These are phyloP conservation scores for Gynostemma pentaphyllum DNA, from an alignment of 306 rosid genomes.

Conservation along the genomic window DNA sequence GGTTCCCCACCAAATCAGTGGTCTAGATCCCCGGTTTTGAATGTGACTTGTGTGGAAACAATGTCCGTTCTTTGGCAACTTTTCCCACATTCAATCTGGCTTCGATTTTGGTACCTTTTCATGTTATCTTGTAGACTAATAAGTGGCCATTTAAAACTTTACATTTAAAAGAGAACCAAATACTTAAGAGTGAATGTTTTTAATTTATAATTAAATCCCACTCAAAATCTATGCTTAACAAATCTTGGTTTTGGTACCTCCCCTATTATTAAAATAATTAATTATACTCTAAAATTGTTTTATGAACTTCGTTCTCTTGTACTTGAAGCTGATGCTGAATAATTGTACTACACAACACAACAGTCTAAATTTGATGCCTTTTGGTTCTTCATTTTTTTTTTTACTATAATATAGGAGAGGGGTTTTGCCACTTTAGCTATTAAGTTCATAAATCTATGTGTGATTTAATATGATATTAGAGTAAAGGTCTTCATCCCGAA, in stretches of 20 bases:
- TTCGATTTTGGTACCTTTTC: not conserved
- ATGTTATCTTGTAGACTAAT: not conserved
- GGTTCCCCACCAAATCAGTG: constrained; percentile 13
- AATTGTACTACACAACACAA: not conserved
- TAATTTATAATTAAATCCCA: no score
- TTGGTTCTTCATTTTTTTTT: not conserved
- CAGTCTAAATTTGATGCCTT: not conserved
- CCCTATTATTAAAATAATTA: not conserved
- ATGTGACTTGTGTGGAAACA: constrained; percentile 32
- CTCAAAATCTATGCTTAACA: not conserved
- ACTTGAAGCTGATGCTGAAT: constrained; percentile 4
- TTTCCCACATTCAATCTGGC: constrained; percentile 11
- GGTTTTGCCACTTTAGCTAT: no score
- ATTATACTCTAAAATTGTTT: not conserved
- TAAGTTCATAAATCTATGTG: no score
- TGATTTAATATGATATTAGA: no score
- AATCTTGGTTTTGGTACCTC: not conserved
- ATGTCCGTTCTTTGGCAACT: constrained; percentile 31
- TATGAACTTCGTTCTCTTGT: not conserved
- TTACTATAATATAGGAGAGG: no score
- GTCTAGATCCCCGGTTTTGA: constrained; percentile 25
- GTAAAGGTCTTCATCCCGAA: no score
- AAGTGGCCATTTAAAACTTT: not conserved
- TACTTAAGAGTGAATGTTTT: no score
- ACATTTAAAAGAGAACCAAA: not conserved